Evolutionary conservation across 345 rosid species (phyloP).

Genomic region (Populus euphratica): DNA sequence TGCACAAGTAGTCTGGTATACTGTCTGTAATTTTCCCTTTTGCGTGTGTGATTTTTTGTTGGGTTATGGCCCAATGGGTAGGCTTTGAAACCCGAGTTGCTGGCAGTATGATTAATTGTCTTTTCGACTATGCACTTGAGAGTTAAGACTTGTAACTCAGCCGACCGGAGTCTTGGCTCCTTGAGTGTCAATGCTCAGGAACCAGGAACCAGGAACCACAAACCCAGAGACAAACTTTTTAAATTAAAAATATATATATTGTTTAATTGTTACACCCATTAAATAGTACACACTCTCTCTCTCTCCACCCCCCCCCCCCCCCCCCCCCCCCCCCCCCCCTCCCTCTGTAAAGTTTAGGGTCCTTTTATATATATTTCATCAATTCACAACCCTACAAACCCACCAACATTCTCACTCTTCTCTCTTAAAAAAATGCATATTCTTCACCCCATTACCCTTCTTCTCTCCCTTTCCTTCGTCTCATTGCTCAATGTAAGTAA

Average conservation of each 20-base stretch:
- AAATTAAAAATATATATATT: no score
- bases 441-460: not conserved
- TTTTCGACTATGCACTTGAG: not conserved
- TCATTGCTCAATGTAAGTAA: slow-evolving; percentile 15
- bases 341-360: not conserved
- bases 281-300: not conserved
- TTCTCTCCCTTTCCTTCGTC: slow-evolving; percentile 6
- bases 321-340: not conserved
- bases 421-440: slow-evolving; percentile 3
- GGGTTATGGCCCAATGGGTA: not conserved
- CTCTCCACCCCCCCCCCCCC: not conserved
- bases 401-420: slow-evolving; percentile 13
- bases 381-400: slow-evolving; percentile 6
- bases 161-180: not conserved
- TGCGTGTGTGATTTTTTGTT: not conserved
- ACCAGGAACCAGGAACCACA: not conserved
- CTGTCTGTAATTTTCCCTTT: not conserved
- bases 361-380: slow-evolving; percentile 8
- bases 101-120: not conserved
- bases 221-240: not conserved
- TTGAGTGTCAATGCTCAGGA: not conserved
- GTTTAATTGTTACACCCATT: not conserved
- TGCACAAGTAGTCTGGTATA: not conserved
- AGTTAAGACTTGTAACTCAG: not conserved
- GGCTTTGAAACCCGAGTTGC: not conserved